Conservation (phyloP, 768 basidiomycete species). For the Lactarius akahatsu region DNA sequence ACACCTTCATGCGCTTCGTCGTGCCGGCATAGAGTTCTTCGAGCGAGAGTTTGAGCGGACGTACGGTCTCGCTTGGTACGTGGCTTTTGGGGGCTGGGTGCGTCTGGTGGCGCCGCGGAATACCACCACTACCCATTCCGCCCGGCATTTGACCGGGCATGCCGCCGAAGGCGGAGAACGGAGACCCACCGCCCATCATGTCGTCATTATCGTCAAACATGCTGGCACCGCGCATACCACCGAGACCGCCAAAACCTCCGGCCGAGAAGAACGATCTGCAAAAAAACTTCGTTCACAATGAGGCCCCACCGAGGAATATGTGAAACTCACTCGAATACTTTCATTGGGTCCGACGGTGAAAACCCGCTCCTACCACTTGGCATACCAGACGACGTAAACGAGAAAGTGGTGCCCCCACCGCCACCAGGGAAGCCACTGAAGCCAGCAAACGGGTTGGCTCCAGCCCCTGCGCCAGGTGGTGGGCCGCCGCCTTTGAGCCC, state of each 20-base stretch:
- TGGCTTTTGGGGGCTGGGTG: conserved; percentile 34
- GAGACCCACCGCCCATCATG: conserved; percentile 40
- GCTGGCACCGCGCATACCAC: conserved; percentile 34
- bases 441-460: conserved; percentile 40
- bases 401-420: conserved; percentile 51
- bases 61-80: conserved; percentile 59
- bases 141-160: conserved; percentile 62
- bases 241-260: conserved; percentile 39
- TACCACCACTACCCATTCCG: conserved; percentile 41
- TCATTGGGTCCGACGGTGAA: conserved; percentile 77
- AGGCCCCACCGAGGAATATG: neutral
- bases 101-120: neutral
- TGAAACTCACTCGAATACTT: conserved; percentile 79
- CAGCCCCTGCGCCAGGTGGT: conserved; percentile 50
- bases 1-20: conserved; percentile 86
- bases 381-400: conserved; percentile 42
- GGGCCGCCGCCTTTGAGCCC: conserved; percentile 75
- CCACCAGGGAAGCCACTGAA: conserved; percentile 49
- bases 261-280: conserved; percentile 59
- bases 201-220: conserved; percentile 43
- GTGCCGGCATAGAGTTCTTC: conserved; percentile 84
- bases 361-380: conserved; percentile 50
- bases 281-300: conserved; percentile 14
- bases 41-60: conserved; percentile 81
- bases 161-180: conserved; percentile 38